Evolutionary conservation across 2,329 filamentous ascomycete genomes (phyloP), one percentile per base, ranked within the genome.

Genomic region (Paracorniculantispora psalliotae): DNA sequence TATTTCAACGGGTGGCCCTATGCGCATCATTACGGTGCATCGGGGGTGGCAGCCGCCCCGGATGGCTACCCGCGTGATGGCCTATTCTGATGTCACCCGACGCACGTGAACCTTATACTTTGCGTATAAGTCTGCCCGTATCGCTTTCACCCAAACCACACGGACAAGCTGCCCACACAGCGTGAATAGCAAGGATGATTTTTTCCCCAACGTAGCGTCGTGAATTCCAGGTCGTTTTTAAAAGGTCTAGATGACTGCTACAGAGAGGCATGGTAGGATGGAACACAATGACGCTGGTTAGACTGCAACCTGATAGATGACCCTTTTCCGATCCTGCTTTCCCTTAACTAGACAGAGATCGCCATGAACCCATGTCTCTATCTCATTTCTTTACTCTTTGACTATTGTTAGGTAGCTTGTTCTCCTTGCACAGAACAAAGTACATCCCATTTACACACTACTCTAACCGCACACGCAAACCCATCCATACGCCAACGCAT

Each of bases 51-150:
- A 30, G 37, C 50, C 37, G 35, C 15, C 37, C n/a, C 49, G 37
- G 37, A 37, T 43, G 10, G 25, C 41, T 30, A 19, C 52, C 52
- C 52, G 52, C 52, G 52, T 55, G 52, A 55, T 46, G 28, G 39
- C 26, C 12, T 35, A 43, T 46, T 46, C 41, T 25, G 28, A 35
- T 46, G 41, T 55, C 52, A 55, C 52, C 28, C 13, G 41, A 7
- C 12, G 39, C 52, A 55, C 39, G 52, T 46, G 52, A 25, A 37
- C 52, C 39, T 15, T 39, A n/a, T 41, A 26, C n/a, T 41, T 8
- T 3, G 35, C 52, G 26, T 12, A 2, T 13, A 25, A 47, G 26
- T 23, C 52, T 5, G 4, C 37, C n/a, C n/a, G n/a, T n/a, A n/a
- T n/a, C n/a, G n/a, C n/a, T n/a, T n/a, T n/a, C n/a, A n/a, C n/a